These are phyloP conservation scores for Senna tora DNA, from an alignment of 306 rosid genomes.

Conservation along the genomic window DNA sequence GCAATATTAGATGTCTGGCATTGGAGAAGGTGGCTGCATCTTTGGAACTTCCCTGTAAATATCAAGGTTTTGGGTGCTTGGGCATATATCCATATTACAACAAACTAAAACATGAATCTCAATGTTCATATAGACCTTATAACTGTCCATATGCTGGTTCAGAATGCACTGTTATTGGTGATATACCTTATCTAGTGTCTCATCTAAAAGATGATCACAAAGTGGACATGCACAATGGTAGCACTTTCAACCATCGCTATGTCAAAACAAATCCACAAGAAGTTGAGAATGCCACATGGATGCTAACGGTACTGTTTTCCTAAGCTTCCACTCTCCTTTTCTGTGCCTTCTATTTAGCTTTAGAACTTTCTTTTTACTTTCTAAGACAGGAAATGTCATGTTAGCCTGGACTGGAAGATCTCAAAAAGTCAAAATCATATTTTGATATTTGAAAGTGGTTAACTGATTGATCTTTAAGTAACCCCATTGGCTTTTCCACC, in stretches of 20 bases:
- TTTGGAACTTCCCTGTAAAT: slow-evolving; percentile 89
- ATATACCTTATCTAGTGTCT: slow-evolving; percentile 74
- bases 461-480: not conserved
- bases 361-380: slow-evolving; percentile 12
- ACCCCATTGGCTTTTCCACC: not conserved
- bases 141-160: slow-evolving; percentile 96
- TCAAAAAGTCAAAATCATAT: not conserved
- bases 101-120: slow-evolving; percentile 89
- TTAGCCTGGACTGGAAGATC: slow-evolving; percentile 4
- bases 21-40: slow-evolving; percentile 92
- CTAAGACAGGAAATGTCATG: slow-evolving; percentile 7
- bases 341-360: not conserved
- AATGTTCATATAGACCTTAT: slow-evolving; percentile 70
- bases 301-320: slow-evolving; percentile 72
- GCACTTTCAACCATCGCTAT: slow-evolving; percentile 92
- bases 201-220: slow-evolving; percentile 89
- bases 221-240: slow-evolving; percentile 93
- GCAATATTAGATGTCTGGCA: slow-evolving; percentile 90
- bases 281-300: slow-evolving; percentile 96
- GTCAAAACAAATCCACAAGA: slow-evolving; percentile 95
- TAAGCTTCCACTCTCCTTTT: not conserved
- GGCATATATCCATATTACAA: slow-evolving; percentile 88
- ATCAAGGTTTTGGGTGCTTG: slow-evolving; percentile 69
- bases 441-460: not conserved
- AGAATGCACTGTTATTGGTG: slow-evolving; percentile 75